A percentile compares a stretch with the other conserved stretches of the same genome.
These are phyloP conservation scores for Fusarium buxicola DNA, from an alignment of 2,329 filamentous ascomycete genomes.

Conservation along the genomic window DNA sequence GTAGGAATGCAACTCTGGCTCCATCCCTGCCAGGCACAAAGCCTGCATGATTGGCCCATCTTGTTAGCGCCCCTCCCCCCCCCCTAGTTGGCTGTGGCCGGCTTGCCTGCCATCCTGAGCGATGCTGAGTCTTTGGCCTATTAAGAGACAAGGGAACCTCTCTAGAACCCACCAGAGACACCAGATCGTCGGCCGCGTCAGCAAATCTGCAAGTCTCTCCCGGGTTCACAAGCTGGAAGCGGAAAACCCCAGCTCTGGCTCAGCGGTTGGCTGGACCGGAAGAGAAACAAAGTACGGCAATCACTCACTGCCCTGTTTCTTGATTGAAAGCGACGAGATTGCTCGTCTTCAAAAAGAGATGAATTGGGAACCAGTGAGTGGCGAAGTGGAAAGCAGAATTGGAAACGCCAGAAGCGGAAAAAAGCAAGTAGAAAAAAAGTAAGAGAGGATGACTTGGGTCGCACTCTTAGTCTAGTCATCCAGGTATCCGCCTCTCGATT, in stretches of 20 bases:
- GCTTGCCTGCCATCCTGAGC: conserved; percentile 18
- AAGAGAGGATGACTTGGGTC: conserved; percentile 7
- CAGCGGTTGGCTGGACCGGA: conserved; percentile 27
- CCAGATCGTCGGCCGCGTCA: conserved; percentile 41
- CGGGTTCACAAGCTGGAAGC: conserved; percentile 18
- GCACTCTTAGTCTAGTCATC: background rate
- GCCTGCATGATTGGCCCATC: conserved; percentile 35
- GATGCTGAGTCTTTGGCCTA: conserved; percentile 15
- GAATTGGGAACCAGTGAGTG: conserved; percentile 3
- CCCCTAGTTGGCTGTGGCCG: conserved; percentile 6
- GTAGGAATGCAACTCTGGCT: conserved; percentile 12
- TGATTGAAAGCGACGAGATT: conserved; percentile 9
- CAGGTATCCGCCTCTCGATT: background rate
- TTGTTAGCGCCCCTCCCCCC: background rate
- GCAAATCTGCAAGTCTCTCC: conserved; percentile 22
- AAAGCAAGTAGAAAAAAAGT: conserved; percentile 1
- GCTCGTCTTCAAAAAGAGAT: conserved; percentile 12
- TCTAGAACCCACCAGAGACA: conserved; percentile 19
- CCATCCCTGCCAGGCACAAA: conserved; percentile 44
- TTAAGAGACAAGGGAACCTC: conserved; percentile 7
- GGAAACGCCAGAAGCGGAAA: background rate
- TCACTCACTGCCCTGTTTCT: background rate
- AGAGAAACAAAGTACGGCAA: conserved; percentile 8
- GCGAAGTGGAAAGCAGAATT: conserved; percentile 1
- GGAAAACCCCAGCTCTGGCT: conserved; percentile 19